Conservation (phyloP, 83 land plant species). For the Diphasiastrum complanatum region DNA sequence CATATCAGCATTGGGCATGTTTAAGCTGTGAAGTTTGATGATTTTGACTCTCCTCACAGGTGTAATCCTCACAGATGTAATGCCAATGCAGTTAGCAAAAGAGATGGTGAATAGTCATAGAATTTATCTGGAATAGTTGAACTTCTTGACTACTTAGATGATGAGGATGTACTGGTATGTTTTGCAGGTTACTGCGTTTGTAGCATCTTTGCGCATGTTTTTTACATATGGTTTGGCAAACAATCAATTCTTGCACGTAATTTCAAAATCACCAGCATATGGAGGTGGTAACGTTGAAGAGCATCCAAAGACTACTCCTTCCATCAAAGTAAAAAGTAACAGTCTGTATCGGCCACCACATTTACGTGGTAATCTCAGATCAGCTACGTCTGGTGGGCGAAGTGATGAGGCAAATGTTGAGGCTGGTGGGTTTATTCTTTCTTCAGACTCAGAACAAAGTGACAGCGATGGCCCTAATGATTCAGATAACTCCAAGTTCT, state of each 20-base stretch:
- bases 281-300: conserved; percentile 13
- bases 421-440: conserved; percentile 20
- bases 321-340: conserved; percentile 21
- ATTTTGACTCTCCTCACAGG: too few species aligned
- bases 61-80: too few species aligned
- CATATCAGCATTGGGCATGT: too few species aligned
- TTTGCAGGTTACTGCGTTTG: conserved; percentile 62
- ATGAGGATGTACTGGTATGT: neutral
- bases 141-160: conserved; percentile 1
- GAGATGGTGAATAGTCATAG: too few species aligned
- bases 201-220: conserved; percentile 57
- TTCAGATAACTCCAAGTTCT: conserved; percentile 34
- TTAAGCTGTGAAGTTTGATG: too few species aligned
- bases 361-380: conserved; percentile 34
- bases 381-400: neutral
- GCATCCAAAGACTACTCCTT: conserved; percentile 1
- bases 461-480: conserved; percentile 65
- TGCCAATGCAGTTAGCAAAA: too few species aligned
- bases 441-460: conserved; percentile 91
- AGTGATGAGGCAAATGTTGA: conserved; percentile 6
- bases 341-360: conserved; percentile 84
- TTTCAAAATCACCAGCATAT: conserved; percentile 3
- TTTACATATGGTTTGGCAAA: conserved; percentile 56
- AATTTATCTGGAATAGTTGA: too few species aligned
- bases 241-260: conserved; percentile 7